Conservation (phyloP, 208 protist genomes). For the Leishmania guyanensis region DNA sequence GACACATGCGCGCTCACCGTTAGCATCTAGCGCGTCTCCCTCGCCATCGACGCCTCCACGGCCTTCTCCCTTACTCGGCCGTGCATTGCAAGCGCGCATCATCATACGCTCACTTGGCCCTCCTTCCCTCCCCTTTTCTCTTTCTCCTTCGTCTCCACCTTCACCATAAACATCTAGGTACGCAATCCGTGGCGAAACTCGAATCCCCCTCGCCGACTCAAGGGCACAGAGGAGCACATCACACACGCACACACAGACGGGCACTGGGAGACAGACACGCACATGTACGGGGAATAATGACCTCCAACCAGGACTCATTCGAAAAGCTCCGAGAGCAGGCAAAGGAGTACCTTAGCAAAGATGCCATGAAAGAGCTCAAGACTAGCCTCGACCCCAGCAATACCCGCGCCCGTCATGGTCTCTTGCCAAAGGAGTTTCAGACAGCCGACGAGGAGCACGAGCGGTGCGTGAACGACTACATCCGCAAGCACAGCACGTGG, state of each 20-base stretch:
- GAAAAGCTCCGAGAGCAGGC: constrained; percentile 39
- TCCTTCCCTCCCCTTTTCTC: neutral
- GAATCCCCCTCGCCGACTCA: neutral
- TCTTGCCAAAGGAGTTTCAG: constrained; percentile 62
- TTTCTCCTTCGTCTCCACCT: neutral
- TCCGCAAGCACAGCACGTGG: constrained; percentile 62
- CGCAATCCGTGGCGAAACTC: neutral
- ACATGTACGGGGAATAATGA: neutral
- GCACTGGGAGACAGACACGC: constrained; percentile 16
- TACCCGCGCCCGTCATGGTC: constrained; percentile 56
- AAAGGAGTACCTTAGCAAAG: constrained; percentile 63
- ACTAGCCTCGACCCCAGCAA: constrained; percentile 43
- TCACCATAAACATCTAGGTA: neutral
- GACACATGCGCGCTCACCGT: neutral
- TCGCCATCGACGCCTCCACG: neutral
- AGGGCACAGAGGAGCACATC: neutral
- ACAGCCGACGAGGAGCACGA: constrained; percentile 65
- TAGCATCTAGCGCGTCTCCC: neutral
- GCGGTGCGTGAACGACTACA: constrained; percentile 64
- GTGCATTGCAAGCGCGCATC: neutral
- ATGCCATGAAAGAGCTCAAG: constrained; percentile 55
- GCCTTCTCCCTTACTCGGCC: neutral
- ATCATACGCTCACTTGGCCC: neutral
- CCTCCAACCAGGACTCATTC: constrained; percentile 10
- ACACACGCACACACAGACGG: neutral